Conservation (phyloP, 1,139 yeast genomes). For the Nakaseomyces uthaithaninus region DNA sequence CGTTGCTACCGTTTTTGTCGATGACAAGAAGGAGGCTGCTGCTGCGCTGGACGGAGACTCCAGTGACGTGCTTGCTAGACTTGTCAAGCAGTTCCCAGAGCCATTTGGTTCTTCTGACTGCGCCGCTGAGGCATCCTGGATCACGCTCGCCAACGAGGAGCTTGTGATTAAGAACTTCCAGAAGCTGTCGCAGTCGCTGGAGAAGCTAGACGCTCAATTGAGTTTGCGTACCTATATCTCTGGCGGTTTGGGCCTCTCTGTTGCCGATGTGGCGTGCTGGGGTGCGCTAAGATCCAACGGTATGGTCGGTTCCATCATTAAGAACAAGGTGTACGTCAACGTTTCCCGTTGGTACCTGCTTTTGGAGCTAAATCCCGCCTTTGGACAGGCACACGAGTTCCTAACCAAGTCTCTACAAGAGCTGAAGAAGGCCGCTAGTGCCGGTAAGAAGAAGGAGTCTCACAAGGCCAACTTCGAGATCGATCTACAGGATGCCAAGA, state of each 20-base stretch:
- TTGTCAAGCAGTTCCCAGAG: constrained; percentile 24
- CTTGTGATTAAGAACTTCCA: constrained; percentile 81
- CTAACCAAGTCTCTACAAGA: constrained; percentile 64
- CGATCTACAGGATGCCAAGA: constrained; percentile 79
- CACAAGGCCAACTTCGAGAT: constrained; percentile 92
- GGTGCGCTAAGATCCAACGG: constrained; percentile 91
- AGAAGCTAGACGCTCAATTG: constrained; percentile 70
- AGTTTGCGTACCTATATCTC: constrained; percentile 70
- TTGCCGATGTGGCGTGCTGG: constrained; percentile 87
- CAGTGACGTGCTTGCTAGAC: constrained; percentile 39
- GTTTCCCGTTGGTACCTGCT: constrained; percentile 90
- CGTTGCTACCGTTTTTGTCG: constrained; percentile 57
- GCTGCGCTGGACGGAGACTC: constrained; percentile 31
- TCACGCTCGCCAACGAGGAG: constrained; percentile 30
- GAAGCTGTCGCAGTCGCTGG: constrained; percentile 69
- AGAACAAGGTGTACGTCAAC: constrained; percentile 74
- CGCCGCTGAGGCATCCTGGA: constrained; percentile 40
- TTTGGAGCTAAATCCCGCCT: constrained; percentile 56
- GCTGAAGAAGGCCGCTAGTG: constrained; percentile 60
- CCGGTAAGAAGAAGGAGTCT: constrained; percentile 58
- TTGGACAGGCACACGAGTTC: constrained; percentile 62
- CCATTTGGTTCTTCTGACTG: background rate
- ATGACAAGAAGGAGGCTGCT: constrained; percentile 46
- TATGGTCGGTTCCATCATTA: constrained; percentile 82
- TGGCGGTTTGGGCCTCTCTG: constrained; percentile 54